Conservation (phyloP, 805 yeast genomes). For the Yamadazyma olivae region DNA sequence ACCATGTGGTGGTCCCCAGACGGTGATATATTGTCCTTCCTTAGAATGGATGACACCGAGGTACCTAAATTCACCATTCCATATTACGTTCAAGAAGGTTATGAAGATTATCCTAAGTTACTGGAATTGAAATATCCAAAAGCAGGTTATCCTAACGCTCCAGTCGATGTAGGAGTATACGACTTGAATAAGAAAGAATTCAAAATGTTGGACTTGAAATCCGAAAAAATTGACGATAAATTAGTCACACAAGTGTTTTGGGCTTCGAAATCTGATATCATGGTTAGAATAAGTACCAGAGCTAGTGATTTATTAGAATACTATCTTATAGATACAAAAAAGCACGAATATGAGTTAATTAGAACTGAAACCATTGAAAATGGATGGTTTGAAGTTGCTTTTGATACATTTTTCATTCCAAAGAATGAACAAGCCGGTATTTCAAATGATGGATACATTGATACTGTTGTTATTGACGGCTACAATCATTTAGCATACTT, state of each 20-base stretch:
- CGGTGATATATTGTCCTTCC: slow-evolving; percentile 51
- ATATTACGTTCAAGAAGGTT: slow-evolving; percentile 39
- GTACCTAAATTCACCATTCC: slow-evolving; percentile 55
- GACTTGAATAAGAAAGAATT: slow-evolving; percentile 24
- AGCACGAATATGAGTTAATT: slow-evolving; percentile 25
- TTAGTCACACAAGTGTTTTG: slow-evolving; percentile 63
- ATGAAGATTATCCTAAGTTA: slow-evolving; percentile 45
- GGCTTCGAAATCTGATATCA: slow-evolving; percentile 46
- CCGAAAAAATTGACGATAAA: slow-evolving; percentile 28
- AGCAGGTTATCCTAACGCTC: slow-evolving; percentile 66
- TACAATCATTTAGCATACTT: slow-evolving; percentile 82
- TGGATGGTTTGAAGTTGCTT: slow-evolving; percentile 57
- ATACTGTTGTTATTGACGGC: slow-evolving; percentile 59
- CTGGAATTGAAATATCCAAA: slow-evolving; percentile 63
- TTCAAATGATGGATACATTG: slow-evolving; percentile 67
- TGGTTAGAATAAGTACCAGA: slow-evolving; percentile 63
- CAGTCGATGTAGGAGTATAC: slow-evolving; percentile 44
- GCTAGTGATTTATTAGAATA: slow-evolving; percentile 54
- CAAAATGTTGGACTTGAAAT: slow-evolving; percentile 12
- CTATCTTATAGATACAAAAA: slow-evolving; percentile 37
- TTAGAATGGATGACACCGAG: slow-evolving; percentile 55
- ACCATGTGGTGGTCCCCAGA: slow-evolving; percentile 78
- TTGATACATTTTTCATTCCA: slow-evolving; percentile 34
- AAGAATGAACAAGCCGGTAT: slow-evolving; percentile 31
- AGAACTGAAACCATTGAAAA: slow-evolving; percentile 47